Conservation (phyloP, 75 land plant species). For the Chamaecyparis obtusa region DNA sequence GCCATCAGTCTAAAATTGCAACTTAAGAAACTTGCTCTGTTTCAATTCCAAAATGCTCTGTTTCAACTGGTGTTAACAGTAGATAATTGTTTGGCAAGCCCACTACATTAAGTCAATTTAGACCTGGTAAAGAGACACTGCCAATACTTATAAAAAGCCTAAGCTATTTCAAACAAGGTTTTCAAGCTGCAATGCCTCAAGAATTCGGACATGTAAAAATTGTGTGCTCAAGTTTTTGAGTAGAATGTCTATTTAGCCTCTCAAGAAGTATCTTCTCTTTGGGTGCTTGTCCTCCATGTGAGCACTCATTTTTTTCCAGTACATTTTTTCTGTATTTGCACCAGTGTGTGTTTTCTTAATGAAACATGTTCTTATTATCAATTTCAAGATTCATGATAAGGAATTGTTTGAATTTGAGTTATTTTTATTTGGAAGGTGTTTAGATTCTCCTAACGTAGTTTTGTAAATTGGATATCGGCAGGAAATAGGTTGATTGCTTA, state of each 20-base stretch:
- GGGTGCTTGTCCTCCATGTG: slow-evolving; percentile 52
- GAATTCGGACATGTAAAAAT: neutral
- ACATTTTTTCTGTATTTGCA: neutral
- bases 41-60: too few relatives aligned
- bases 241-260: slow-evolving; percentile 48
- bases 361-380: neutral
- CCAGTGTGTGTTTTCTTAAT: too few relatives aligned
- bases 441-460: neutral
- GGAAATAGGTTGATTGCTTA: too few relatives aligned
- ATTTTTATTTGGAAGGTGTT: neutral
- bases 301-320: neutral
- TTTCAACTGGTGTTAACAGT: too few relatives aligned
- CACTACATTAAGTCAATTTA: too few relatives aligned
- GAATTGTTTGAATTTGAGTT: neutral
- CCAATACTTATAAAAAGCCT: too few relatives aligned
- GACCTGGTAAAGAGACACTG: too few relatives aligned
- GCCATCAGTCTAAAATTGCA: too few relatives aligned
- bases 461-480: neutral
- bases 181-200: too few relatives aligned
- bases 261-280: slow-evolving; percentile 42
- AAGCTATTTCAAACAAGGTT: too few relatives aligned
- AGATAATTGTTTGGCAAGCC: too few relatives aligned
- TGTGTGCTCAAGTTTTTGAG: neutral
- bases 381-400: neutral
- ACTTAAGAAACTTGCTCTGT: too few relatives aligned